These are phyloP conservation scores for Cyberlindnera nakhonratchasimensis DNA, from an alignment of 805 yeast genomes.

Conservation along the genomic window DNA sequence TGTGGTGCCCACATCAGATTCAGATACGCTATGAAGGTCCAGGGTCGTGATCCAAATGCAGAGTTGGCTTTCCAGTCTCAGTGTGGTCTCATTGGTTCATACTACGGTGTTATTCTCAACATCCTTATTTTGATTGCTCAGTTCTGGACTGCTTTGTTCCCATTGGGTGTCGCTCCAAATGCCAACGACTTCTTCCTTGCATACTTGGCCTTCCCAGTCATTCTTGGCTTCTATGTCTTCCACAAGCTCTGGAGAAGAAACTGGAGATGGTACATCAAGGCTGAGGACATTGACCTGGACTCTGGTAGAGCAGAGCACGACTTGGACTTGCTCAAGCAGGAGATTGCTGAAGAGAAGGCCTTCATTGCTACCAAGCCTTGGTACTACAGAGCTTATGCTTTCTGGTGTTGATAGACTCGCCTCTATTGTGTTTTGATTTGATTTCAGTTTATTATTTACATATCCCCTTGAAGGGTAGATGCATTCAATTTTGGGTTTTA, in stretches of 20 bases:
- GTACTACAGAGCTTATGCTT: conserved; percentile 45
- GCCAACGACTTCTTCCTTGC: conserved; percentile 36
- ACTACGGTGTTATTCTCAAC: conserved; percentile 56
- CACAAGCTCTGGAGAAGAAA: conserved; percentile 43
- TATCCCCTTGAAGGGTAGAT: background rate
- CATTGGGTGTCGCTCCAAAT: conserved; percentile 31
- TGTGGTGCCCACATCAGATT: conserved; percentile 67
- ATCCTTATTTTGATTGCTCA: conserved; percentile 65
- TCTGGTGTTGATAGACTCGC: conserved; percentile 41
- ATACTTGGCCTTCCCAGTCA: conserved; percentile 41
- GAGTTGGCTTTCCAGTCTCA: conserved; percentile 71
- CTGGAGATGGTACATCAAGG: conserved; percentile 39
- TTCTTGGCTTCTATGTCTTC: conserved; percentile 35
- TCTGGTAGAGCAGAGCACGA: conserved; percentile 63
- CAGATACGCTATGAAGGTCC: conserved; percentile 51
- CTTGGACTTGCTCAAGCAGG: conserved; percentile 52
- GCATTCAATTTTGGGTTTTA: background rate
- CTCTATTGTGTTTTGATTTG: background rate
- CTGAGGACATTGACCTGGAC: conserved; percentile 54
- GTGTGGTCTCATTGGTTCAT: conserved; percentile 65
- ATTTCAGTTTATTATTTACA: background rate
- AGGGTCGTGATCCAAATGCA: conserved; percentile 60
- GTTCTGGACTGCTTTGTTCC: conserved; percentile 66
- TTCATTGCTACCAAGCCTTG: conserved; percentile 43
- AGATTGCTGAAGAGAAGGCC: conserved; percentile 53